These are phyloP conservation scores for Phyllosticta citriasiana DNA, from an alignment of 2,329 filamentous ascomycete genomes.

Conservation along the genomic window DNA sequence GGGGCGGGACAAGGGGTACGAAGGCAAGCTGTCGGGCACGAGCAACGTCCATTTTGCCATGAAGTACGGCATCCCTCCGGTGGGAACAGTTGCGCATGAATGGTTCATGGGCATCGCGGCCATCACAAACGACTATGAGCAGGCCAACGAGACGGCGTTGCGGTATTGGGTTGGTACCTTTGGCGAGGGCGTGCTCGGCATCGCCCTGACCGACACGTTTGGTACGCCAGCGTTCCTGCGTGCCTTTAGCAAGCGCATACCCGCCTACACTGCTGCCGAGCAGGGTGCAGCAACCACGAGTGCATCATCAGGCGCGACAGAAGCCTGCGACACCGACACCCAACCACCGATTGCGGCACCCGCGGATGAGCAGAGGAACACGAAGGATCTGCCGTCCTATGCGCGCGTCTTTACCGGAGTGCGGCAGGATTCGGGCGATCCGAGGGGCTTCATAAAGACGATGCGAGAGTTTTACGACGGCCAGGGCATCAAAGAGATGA, in stretches of 20 bases:
- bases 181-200: constrained; percentile 69
- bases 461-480: constrained; percentile 74
- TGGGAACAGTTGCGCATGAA: constrained; percentile 90
- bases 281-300: constrained; percentile 29
- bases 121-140: constrained; percentile 73
- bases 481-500: constrained; percentile 66
- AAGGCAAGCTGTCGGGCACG: constrained; percentile 72
- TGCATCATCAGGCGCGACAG: constrained; percentile 29
- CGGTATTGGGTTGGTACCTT: constrained; percentile 88
- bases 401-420: constrained; percentile 76
- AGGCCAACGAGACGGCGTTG: constrained; percentile 75
- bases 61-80: constrained; percentile 73
- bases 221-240: constrained; percentile 82
- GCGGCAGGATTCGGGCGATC: constrained; percentile 84
- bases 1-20: constrained; percentile 51
- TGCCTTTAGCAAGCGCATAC: constrained; percentile 64
- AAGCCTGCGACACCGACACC: constrained; percentile 7
- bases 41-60: constrained; percentile 97
- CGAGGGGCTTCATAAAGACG: constrained; percentile 64
- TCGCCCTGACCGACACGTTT: constrained; percentile 93
- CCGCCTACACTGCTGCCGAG: constrained; percentile 32
- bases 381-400: constrained; percentile 46
- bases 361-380: constrained; percentile 13
- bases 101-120: constrained; percentile 99
- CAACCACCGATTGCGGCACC: constrained; percentile 36